Percentiles rank a stretch among this genome's conserved stretches.
Evolutionary conservation across 768 basidiomycete species (phyloP).

Genomic region (Russula ochroleuca): DNA sequence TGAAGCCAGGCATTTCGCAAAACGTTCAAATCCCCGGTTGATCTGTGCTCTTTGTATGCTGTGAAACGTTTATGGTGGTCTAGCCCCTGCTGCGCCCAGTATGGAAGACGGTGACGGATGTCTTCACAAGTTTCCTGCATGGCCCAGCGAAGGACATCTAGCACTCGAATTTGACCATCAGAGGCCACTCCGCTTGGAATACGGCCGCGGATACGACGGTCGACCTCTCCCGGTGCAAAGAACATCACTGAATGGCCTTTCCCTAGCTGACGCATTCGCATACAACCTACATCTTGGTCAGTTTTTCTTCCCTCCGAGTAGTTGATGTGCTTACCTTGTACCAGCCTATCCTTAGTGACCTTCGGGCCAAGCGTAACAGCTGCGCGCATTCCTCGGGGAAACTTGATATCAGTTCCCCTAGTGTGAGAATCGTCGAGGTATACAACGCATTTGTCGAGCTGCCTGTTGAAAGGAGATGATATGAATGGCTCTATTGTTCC

Average conservation of each 20-base stretch:
- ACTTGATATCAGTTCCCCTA: conserved; percentile 50
- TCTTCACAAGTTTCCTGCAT: conserved; percentile 25
- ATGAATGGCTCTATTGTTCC: conserved; percentile 36
- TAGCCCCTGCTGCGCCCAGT: conserved; percentile 20
- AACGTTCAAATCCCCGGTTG: neutral
- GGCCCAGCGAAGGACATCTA: conserved; percentile 23
- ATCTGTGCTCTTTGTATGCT: neutral
- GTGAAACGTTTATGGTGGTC: conserved; percentile 9
- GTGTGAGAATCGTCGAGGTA: conserved; percentile 55
- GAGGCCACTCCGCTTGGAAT: neutral
- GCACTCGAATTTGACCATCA: neutral
- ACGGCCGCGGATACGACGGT: conserved; percentile 15
- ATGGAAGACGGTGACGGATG: conserved; percentile 17
- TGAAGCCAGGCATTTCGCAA: conserved; percentile 12
- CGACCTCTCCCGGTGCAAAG: conserved; percentile 20
- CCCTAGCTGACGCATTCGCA: conserved; percentile 25
- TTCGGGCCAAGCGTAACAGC: conserved; percentile 49
- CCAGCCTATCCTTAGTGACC: conserved; percentile 48
- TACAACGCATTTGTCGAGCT: conserved; percentile 39
- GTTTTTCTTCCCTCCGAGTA: neutral
- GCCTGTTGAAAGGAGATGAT: conserved; percentile 38
- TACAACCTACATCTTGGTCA: conserved; percentile 16
- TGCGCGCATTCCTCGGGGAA: conserved; percentile 42
- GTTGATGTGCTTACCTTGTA: conserved; percentile 40
- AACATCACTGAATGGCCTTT: conserved; percentile 25